Percentiles rank a stretch among this genome's conserved stretches.
Conservation (phyloP, 768 basidiomycete species). For the Vararia minispora region DNA sequence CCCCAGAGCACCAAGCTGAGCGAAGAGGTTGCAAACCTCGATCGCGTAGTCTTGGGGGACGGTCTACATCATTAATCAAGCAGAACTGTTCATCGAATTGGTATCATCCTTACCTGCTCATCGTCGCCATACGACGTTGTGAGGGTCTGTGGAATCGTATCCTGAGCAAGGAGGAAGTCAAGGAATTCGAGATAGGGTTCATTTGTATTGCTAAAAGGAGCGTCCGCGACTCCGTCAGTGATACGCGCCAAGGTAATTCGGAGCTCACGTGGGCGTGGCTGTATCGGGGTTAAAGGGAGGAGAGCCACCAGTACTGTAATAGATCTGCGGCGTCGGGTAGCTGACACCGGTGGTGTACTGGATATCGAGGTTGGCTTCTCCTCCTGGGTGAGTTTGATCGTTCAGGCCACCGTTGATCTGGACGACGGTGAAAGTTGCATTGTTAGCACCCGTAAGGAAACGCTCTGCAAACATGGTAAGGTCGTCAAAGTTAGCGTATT, state of each 20-base stretch:
- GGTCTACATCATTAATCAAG: too few species aligned
- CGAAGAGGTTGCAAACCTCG: background rate
- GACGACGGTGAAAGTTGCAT: slow-evolving; percentile 17
- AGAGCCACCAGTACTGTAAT: slow-evolving; percentile 31
- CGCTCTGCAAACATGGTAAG: slow-evolving; percentile 39
- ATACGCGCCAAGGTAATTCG: too few species aligned
- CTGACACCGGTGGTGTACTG: slow-evolving; percentile 13
- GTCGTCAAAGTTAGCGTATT: slow-evolving; percentile 39
- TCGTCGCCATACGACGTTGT: background rate
- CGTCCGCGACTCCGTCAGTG: too few species aligned
- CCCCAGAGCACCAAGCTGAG: slow-evolving; percentile 2
- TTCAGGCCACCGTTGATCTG: slow-evolving; percentile 27
- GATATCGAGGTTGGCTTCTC: slow-evolving; percentile 24
- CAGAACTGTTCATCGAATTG: too few species aligned
- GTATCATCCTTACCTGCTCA: too few species aligned
- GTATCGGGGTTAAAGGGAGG: slow-evolving; percentile 20
- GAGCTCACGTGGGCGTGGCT: background rate
- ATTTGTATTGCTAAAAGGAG: too few species aligned
- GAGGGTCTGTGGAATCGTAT: slow-evolving; percentile 1
- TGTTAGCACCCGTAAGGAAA: slow-evolving; percentile 38
- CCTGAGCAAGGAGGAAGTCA: slow-evolving; percentile 1
- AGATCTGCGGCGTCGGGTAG: background rate
- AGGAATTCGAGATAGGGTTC: slow-evolving; percentile 2
- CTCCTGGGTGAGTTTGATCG: slow-evolving; percentile 41
- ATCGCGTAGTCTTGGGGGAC: background rate